Evolutionary conservation across 192 early-diverging fungal genomes (phyloP).

Genomic region (Coemansia sp.): DNA sequence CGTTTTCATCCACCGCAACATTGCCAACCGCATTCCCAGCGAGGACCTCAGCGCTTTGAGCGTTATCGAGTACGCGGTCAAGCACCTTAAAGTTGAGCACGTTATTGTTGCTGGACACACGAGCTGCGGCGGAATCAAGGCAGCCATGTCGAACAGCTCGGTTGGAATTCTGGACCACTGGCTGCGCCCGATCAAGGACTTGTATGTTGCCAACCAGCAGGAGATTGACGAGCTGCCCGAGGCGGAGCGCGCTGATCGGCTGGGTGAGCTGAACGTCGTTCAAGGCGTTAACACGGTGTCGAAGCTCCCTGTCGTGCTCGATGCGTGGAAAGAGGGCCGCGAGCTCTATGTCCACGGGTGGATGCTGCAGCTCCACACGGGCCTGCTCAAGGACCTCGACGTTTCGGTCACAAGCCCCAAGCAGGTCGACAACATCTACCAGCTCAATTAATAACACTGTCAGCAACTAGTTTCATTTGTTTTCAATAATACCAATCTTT

Average conservation of each 20-base stretch:
- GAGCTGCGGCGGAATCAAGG: conserved; percentile 70
- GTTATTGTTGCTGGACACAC: conserved; percentile 90
- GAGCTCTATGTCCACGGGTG: conserved; percentile 72
- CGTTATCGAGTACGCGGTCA: conserved; percentile 93
- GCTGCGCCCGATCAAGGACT: conserved; percentile 83
- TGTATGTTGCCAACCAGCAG: conserved; percentile 63
- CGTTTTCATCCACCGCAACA: conserved; percentile 96
- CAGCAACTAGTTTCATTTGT: neutral
- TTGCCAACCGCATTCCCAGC: conserved; percentile 86
- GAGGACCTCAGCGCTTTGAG: conserved; percentile 80
- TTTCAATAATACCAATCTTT: too few species aligned
- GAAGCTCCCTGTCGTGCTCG: conserved; percentile 75
- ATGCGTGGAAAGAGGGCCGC: conserved; percentile 76
- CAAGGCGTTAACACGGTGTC: conserved; percentile 69
- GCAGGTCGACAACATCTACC: conserved; percentile 32
- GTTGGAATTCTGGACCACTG: conserved; percentile 88
- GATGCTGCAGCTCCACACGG: conserved; percentile 67
- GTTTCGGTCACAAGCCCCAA: conserved; percentile 27
- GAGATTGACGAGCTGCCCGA: conserved; percentile 58
- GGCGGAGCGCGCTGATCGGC: conserved; percentile 50
- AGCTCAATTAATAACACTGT: conserved; percentile 9
- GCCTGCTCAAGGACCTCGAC: conserved; percentile 53
- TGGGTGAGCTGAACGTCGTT: conserved; percentile 78
- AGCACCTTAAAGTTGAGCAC: conserved; percentile 88
- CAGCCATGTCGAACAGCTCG: conserved; percentile 60